Base-by-base conservation (phyloP, 208 protist genomes). In the Novymonas esmeraldas region DNA sequence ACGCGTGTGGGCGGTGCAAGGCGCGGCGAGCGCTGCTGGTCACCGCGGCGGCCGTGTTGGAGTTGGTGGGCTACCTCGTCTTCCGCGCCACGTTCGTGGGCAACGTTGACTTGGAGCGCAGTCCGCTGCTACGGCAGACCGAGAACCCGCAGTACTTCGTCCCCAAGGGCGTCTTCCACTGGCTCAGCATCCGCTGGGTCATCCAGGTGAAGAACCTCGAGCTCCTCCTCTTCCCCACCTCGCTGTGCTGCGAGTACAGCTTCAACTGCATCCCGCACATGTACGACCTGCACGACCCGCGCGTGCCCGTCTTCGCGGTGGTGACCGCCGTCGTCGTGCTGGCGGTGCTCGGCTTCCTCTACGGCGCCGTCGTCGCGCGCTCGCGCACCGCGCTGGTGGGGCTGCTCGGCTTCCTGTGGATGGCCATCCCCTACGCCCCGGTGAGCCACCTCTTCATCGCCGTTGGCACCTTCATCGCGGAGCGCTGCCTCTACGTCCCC, bases 181-280 rank as follows among this genome's bases (percentile, higher is more conserved):
- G 82, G 81, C 60, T 73, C 26, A 64, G 77, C 18, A 81, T 89
- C 24, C 80, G 75, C 2, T 79, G 72, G 69, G 60, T 89, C 20
- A 79, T 96, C 36, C 87, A 94, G 44, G 74, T 85, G 28, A 84
- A 89, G 65, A 94, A 98, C 76, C n/a, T 88, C 10, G 74, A 82
- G 62, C 82, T 98, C 6, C 81, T 97, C 39, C 78, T 97, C 56
- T 90, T 84, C 44, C 94, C 94, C 4, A 81, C 64, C 2, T 56
- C 63, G n/a, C 59, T 98, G 51, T 95, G 79, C 64, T 89, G 78
- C 56, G 94, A 98, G 76, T 98, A 98, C 74, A 89, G 81, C 52
- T 95, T 89, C 73, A 89, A 97, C 64, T 96, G 90, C 69, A 82
- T 98, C 18, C 92, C 92, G 11, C 64, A 82, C 22, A 39, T 96